Evolutionary conservation across 2,329 filamentous ascomycete genomes (phyloP).

Genomic region (Colletotrichum gloeosporioides): DNA sequence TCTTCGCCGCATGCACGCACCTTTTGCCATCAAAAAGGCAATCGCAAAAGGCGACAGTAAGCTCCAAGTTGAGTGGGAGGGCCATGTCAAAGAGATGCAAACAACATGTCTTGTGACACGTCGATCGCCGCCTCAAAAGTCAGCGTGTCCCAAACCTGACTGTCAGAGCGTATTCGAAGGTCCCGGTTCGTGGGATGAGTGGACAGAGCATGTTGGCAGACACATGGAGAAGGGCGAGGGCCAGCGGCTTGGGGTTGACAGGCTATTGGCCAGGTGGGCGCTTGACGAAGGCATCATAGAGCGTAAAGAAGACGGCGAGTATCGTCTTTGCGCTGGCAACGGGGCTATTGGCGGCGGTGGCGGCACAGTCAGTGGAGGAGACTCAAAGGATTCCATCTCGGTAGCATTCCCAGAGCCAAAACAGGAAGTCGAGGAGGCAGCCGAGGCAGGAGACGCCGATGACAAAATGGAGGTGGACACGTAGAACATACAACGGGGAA

Average conservation of each 20-base stretch:
- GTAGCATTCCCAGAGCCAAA: slow-evolving; percentile 19
- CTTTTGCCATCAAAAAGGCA: slow-evolving; percentile 66
- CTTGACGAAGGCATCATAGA: slow-evolving; percentile 69
- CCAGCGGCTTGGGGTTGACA: slow-evolving; percentile 60
- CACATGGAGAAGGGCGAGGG: slow-evolving; percentile 83
- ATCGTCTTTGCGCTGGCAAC: slow-evolving; percentile 54
- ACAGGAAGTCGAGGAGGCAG: slow-evolving; percentile 1
- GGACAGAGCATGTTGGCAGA: slow-evolving; percentile 89
- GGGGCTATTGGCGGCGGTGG: slow-evolving; percentile 30
- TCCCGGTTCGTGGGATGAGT: slow-evolving; percentile 80
- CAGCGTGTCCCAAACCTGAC: slow-evolving; percentile 73
- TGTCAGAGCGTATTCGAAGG: slow-evolving; percentile 77
- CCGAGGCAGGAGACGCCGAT: background rate
- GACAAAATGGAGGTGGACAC: slow-evolving; percentile 5
- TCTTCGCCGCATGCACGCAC: slow-evolving; percentile 89
- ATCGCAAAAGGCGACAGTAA: slow-evolving; percentile 63
- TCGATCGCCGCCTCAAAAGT: slow-evolving; percentile 72
- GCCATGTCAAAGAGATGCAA: slow-evolving; percentile 73
- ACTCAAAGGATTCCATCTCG: slow-evolving; percentile 24
- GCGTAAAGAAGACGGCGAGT: slow-evolving; percentile 59
- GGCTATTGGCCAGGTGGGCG: slow-evolving; percentile 65
- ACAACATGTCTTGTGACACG: slow-evolving; percentile 74
- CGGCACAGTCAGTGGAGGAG: background rate
- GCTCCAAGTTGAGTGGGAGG: slow-evolving; percentile 67
- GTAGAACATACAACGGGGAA: background rate